A percentile compares a stretch with the other conserved stretches of the same genome.
Evolutionary conservation across 2,329 filamentous ascomycete genomes (phyloP).

Genomic region (Pyrenophora tritici-repentis): DNA sequence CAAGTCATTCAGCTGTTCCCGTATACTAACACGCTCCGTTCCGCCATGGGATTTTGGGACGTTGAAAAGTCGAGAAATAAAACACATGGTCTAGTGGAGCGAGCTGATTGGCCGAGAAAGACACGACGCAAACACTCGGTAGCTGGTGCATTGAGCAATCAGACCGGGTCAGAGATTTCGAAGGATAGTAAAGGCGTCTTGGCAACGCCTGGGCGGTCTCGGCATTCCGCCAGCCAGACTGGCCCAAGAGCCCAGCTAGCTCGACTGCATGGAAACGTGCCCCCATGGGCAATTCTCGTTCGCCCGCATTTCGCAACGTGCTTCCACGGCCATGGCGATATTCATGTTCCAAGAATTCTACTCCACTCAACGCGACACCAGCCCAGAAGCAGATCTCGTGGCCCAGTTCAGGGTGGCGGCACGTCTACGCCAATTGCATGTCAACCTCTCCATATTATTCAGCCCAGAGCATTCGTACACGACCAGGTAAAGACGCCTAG

Average conservation of each 20-base stretch:
- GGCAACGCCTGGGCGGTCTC: constrained; percentile 6
- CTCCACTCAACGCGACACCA: background rate
- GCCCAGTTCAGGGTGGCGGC: background rate
- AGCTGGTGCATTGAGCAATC: background rate
- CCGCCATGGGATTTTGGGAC: background rate
- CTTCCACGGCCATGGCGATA: constrained; percentile 3
- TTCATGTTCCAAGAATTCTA: background rate
- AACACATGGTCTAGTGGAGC: background rate
- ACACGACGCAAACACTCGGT: background rate
- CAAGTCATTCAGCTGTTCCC: background rate
- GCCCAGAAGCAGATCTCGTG: background rate
- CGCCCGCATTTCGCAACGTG: background rate
- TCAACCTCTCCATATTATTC: background rate
- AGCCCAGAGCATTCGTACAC: background rate
- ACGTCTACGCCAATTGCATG: constrained; percentile 3
- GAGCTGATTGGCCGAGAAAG: background rate
- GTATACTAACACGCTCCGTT: background rate
- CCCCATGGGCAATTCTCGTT: constrained; percentile 1
- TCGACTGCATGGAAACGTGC: constrained; percentile 1
- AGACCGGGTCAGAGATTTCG: constrained; percentile 10
- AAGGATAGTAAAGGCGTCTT: background rate
- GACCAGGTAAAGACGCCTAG: background rate
- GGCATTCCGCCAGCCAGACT: background rate
- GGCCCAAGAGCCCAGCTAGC: background rate
- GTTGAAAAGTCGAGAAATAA: background rate